These are phyloP conservation scores for Trypanosoma platydactyli DNA, from an alignment of 208 protist species.

Conservation along the genomic window DNA sequence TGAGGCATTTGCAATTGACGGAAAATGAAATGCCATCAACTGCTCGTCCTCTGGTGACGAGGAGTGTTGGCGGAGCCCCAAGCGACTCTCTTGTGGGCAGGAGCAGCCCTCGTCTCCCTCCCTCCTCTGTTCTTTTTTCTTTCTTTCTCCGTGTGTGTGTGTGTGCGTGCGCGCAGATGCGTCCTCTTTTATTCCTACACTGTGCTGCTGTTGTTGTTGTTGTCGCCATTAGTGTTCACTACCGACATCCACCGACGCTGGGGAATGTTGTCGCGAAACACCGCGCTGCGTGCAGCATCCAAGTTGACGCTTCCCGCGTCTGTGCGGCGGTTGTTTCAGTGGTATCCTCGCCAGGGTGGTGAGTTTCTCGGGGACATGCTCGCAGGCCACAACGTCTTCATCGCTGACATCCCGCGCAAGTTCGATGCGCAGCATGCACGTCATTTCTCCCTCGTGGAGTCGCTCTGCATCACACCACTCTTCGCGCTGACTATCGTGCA, in stretches of 20 bases:
- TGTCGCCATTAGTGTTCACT: not conserved
- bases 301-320: not conserved
- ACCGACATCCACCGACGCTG: not conserved
- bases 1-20: not conserved
- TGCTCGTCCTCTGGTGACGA: too few species aligned
- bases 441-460: constrained; percentile 77
- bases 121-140: not conserved
- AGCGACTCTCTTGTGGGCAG: too few species aligned
- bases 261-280: constrained; percentile 8
- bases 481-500: constrained; percentile 79
- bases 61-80: too few species aligned
- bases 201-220: not conserved
- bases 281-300: not conserved
- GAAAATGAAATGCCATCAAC: too few species aligned
- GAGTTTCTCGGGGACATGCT: constrained; percentile 72
- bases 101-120: too few species aligned
- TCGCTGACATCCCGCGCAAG: constrained; percentile 65
- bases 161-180: not conserved
- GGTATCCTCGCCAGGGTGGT: constrained; percentile 65
- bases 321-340: constrained; percentile 22
- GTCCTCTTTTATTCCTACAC: not conserved
- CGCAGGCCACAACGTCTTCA: constrained; percentile 78
- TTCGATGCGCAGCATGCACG: constrained; percentile 65
- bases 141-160: not conserved
- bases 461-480: constrained; percentile 62